A percentile compares a stretch with the other conserved stretches of the same genome.
These are phyloP conservation scores for Pseudoturritis turrita DNA, from an alignment of 345 rosid species.

Conservation along the genomic window DNA sequence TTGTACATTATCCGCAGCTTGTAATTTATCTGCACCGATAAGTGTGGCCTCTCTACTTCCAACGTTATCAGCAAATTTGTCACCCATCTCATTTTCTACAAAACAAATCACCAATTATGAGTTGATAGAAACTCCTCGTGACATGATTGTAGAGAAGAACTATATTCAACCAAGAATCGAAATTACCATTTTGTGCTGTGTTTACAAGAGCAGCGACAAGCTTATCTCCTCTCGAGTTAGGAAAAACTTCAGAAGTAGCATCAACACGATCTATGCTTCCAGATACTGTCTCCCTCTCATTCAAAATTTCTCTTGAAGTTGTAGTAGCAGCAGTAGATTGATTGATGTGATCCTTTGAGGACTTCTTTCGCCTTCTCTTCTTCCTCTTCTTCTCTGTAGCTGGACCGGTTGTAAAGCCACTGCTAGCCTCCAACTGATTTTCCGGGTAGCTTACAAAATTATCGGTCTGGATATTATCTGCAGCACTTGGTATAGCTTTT, in stretches of 20 bases:
- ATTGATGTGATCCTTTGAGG: not conserved
- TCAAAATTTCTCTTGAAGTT: not conserved
- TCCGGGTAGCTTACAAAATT: not conserved
- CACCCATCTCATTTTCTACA: constrained; percentile 1
- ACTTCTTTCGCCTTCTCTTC: not conserved
- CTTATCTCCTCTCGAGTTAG: not conserved
- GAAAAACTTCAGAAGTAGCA: not conserved
- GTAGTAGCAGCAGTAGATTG: constrained; percentile 9
- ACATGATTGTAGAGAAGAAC: not conserved
- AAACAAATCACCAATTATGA: not conserved
- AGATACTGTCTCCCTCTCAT: not conserved
- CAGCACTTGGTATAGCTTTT: not conserved
- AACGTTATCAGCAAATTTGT: not conserved
- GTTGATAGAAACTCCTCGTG: not conserved
- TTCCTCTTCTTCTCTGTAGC: constrained; percentile 8
- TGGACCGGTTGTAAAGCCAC: not conserved
- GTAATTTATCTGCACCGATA: too few relatives aligned
- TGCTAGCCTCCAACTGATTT: not conserved
- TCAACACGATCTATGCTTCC: constrained; percentile 7
- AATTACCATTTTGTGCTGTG: constrained; percentile 7
- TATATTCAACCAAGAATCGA: too few relatives aligned
- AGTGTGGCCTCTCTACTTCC: not conserved
- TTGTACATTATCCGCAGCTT: not conserved
- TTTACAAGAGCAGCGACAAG: not conserved
- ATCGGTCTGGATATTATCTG: not conserved